These are phyloP conservation scores for Ceratocystis diversiconidia DNA, from an alignment of 2,329 filamentous ascomycete genomes.

Conservation along the genomic window DNA sequence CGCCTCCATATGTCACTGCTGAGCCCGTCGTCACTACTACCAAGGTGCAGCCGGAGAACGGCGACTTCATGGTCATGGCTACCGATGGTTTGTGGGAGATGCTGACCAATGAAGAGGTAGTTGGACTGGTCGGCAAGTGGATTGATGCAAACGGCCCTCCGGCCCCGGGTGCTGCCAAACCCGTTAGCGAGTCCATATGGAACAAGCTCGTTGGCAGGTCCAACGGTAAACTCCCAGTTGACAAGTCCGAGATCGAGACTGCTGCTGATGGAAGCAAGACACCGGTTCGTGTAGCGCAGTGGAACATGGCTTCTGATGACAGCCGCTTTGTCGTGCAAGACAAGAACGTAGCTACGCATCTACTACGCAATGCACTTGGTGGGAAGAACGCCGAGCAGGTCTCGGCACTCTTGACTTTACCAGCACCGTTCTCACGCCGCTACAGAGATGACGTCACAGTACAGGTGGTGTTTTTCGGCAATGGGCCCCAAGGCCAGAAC, in stretches of 20 bases:
- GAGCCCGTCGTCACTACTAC: constrained; percentile 92
- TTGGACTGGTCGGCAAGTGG: constrained; percentile 93
- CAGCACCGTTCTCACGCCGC: constrained; percentile 76
- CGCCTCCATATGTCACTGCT: constrained; percentile 91
- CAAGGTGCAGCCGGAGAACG: constrained; percentile 72
- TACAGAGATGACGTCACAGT: constrained; percentile 95
- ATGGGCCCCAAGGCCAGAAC: constrained; percentile 43
- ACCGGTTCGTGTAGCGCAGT: constrained; percentile 80
- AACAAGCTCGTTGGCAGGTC: constrained; percentile 38
- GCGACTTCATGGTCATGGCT: constrained; percentile 91
- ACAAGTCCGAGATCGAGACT: constrained; percentile 47
- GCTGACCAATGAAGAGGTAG: constrained; percentile 95
- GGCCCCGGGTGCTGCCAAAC: constrained; percentile 38
- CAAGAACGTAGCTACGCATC: constrained; percentile 88
- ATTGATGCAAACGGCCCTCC: constrained; percentile 57
- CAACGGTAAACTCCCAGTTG: constrained; percentile 50
- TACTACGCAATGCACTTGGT: constrained; percentile 87
- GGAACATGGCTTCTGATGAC: constrained; percentile 63
- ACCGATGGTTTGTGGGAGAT: constrained; percentile 98
- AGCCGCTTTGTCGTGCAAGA: constrained; percentile 88
- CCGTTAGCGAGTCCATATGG: constrained; percentile 54
- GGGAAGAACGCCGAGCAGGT: constrained; percentile 90
- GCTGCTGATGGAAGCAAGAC: constrained; percentile 60
- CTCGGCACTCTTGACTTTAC: constrained; percentile 78
- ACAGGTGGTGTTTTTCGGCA: constrained; percentile 95